Evolutionary conservation across 164 flowering plant species (phyloP).

Genomic region (Houttuynia cordata): DNA sequence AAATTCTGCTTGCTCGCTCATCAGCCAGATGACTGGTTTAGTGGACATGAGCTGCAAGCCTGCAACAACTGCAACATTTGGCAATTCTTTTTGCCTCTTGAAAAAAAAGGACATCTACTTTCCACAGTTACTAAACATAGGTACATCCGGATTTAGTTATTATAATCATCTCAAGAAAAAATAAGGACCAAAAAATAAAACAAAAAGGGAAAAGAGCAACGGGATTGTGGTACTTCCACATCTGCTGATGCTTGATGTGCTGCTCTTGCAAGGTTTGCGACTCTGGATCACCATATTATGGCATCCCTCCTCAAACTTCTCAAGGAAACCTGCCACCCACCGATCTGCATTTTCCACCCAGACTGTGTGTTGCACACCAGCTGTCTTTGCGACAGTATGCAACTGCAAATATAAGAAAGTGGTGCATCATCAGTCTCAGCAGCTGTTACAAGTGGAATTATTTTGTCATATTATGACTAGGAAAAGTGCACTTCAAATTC

Average conservation of each 20-base stretch:
- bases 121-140: not conserved
- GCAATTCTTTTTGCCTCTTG: no score
- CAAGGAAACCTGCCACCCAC: conserved; percentile 68
- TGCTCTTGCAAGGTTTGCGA: not conserved
- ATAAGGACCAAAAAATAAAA: not conserved
- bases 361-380: conserved; percentile 44
- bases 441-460: no score
- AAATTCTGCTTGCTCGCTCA: no score
- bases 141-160: not conserved
- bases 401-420: conserved; percentile 20
- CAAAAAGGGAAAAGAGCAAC: conserved; percentile 1
- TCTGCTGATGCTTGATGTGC: not conserved
- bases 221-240: conserved; percentile 1
- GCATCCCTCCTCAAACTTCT: conserved; percentile 83
- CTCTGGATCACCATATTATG: conserved; percentile 47
- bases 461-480: no score
- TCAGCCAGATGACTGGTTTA: no score
- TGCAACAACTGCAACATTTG: no score
- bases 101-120: no score
- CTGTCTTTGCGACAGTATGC: conserved; percentile 65
- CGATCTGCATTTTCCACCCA: conserved; percentile 93
- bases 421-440: not conserved
- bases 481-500: no score
- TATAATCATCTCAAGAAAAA: conserved; percentile 1
- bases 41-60: no score